These are phyloP conservation scores for Solanum peruvianum DNA, from an alignment of 257 asterid genomes.

Conservation along the genomic window DNA sequence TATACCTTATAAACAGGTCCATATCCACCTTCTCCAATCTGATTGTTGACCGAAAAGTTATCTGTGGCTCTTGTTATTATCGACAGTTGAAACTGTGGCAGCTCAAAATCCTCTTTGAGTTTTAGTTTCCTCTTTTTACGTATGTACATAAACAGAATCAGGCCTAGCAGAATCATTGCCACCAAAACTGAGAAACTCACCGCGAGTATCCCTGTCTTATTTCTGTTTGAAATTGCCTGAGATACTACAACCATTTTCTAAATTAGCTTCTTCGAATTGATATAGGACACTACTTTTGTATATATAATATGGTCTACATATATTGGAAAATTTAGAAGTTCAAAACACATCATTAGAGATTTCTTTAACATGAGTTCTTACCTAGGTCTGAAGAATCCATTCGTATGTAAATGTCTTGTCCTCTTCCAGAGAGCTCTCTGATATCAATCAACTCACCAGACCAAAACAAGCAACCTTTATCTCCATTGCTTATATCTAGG, in stretches of 20 bases:
- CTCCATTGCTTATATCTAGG: conserved; percentile 9
- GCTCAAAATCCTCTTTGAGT: conserved; percentile 3
- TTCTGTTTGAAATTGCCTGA: neutral
- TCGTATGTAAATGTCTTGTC: conserved; percentile 14
- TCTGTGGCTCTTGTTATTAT: conserved; percentile 11
- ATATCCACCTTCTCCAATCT: neutral
- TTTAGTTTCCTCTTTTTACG: neutral
- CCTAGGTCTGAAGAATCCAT: conserved; percentile 16
- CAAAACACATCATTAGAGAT: neutral
- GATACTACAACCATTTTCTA: neutral
- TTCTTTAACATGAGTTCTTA: neutral
- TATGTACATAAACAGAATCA: neutral
- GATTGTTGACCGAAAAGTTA: neutral
- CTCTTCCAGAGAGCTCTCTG: conserved; percentile 3
- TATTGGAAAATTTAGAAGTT: neutral
- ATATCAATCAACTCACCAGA: conserved; percentile 6
- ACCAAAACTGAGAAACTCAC: neutral
- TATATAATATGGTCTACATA: neutral
- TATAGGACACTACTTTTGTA: neutral
- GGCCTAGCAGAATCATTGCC: neutral
- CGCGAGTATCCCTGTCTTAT: neutral
- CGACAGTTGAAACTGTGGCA: conserved; percentile 6
- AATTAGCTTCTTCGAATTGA: neutral
- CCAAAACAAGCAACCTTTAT: conserved; percentile 22
- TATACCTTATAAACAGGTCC: neutral